A percentile compares a stretch with the other conserved stretches of the same genome.
Conservation (phyloP, 2,329 filamentous ascomycete species). For the Blastomyces gilchristii region DNA sequence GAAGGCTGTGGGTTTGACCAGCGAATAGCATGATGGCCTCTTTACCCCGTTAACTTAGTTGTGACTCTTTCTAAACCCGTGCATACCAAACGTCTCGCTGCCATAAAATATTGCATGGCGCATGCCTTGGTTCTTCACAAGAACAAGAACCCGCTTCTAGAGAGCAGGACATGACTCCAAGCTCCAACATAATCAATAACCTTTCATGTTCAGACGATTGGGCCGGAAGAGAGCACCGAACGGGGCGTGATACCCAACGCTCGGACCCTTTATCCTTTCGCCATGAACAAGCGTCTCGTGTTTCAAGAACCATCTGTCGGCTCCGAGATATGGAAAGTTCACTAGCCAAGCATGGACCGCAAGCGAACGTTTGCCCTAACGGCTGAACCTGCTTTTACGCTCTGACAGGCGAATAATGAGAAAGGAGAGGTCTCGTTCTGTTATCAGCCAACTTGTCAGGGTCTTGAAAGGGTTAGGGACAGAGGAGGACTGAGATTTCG, state of each 20-base stretch:
- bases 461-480: neutral
- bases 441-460: neutral
- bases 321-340: neutral
- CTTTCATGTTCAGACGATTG: neutral
- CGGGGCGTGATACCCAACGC: neutral
- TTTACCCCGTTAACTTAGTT: neutral
- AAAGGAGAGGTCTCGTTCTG: neutral
- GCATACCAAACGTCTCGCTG: neutral
- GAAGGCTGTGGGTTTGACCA: neutral
- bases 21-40: neutral
- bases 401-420: neutral
- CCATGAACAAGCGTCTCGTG: neutral
- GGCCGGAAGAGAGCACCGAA: neutral
- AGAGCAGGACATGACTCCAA: neutral
- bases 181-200: neutral
- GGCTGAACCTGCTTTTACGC: neutral
- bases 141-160: no score
- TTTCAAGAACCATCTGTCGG: no score
- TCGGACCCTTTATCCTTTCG: neutral
- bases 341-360: neutral
- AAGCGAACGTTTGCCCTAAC: neutral
- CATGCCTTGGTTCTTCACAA: neutral
- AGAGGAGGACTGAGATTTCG: neutral
- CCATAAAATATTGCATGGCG: neutral
- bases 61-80: neutral